Evolutionary conservation across 345 rosid genomes (phyloP).

Genomic region (Acer negundo): DNA sequence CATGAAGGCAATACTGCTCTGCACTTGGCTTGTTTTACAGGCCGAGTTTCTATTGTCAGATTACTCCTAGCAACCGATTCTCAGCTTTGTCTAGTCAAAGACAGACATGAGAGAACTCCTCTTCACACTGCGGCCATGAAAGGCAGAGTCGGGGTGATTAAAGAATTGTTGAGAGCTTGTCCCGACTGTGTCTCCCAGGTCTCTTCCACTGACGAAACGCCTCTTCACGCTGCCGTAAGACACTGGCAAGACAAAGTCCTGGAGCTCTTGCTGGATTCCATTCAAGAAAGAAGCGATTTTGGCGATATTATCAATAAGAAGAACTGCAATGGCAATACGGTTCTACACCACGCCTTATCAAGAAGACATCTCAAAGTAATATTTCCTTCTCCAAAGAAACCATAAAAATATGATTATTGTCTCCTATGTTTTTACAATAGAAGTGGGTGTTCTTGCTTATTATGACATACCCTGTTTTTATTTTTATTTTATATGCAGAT

Average conservation of each 20-base stretch:
- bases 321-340: neutral
- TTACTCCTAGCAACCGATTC: neutral
- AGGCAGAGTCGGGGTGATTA: neutral
- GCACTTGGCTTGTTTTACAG: neutral
- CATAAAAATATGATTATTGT: neutral
- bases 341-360: slow-evolving; percentile 4
- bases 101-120: neutral
- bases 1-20: slow-evolving; percentile 1
- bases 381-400: neutral
- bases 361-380: neutral
- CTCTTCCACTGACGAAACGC: neutral
- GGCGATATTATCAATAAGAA: neutral
- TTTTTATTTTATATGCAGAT: no score
- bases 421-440: no score
- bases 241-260: neutral
- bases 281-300: neutral
- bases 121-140: slow-evolving; percentile 9
- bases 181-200: neutral
- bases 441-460: no score
- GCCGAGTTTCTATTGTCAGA: neutral
- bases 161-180: neutral
- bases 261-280: neutral
- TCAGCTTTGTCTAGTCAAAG: neutral
- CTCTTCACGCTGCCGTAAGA: slow-evolving; percentile 1
- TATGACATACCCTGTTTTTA: no score